Conservation (phyloP, 768 basidiomycete genomes). For the Phanerochaete sordida region DNA sequence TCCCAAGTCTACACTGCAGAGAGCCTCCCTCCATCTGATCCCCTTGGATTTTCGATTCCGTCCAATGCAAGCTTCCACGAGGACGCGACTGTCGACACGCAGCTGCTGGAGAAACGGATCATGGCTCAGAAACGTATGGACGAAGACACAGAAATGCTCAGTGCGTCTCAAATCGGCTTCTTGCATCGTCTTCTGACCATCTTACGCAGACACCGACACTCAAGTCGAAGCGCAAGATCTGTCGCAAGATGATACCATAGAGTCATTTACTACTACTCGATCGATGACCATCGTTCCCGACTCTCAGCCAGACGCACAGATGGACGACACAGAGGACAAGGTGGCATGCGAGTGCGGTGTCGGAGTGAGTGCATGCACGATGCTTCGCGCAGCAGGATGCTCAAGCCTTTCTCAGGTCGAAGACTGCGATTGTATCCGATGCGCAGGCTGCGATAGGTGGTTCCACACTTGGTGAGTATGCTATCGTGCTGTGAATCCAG, state of each 20-base stretch:
- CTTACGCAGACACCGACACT: constrained; percentile 29
- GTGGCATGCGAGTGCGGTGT: constrained; percentile 73
- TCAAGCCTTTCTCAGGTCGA: constrained; percentile 40
- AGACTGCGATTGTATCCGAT: constrained; percentile 50
- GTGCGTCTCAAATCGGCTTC: constrained; percentile 23
- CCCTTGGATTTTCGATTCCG: constrained; percentile 3
- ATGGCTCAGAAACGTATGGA: constrained; percentile 17
- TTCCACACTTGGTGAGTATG: constrained; percentile 66
- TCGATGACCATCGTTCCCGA: not conserved
- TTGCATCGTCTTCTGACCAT: not conserved
- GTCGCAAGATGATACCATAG: constrained; percentile 20
- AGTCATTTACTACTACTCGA: constrained; percentile 25
- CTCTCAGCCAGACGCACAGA: constrained; percentile 12
- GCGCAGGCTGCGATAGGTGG: constrained; percentile 76
- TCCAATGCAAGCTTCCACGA: not conserved
- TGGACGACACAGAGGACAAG: constrained; percentile 17
- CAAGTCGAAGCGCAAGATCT: constrained; percentile 15
- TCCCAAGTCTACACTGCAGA: not conserved
- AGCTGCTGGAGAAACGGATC: constrained; percentile 33
- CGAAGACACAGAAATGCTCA: constrained; percentile 46
- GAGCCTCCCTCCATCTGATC: constrained; percentile 23
- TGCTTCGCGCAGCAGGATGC: not conserved
- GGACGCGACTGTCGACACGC: constrained; percentile 33
- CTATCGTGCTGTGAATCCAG: not conserved
- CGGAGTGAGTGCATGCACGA: constrained; percentile 33